phyloP scores from a whole-genome alignment of 1,284 basidiomycete species.

The Coriolopsis trogii region DNA sequence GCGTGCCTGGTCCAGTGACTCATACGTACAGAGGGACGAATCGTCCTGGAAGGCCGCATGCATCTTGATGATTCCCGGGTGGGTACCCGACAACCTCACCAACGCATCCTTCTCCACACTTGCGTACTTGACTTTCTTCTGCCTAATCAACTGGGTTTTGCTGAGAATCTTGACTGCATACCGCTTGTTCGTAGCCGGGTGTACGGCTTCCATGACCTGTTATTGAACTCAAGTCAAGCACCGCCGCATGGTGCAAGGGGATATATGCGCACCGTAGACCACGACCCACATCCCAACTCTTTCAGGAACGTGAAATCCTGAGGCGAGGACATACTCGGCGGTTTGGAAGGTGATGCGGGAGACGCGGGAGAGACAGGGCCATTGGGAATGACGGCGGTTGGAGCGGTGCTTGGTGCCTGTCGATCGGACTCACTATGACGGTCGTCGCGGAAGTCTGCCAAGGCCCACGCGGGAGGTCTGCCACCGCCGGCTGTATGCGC shows the following conservation, averaged over 20 bases:
- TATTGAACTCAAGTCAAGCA: background rate
- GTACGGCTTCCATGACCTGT: conserved; percentile 23
- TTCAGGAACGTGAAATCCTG: conserved; percentile 18
- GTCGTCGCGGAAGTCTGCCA: conserved; percentile 7
- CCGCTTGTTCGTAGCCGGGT: conserved; percentile 8
- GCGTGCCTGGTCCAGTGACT: too few relatives aligned
- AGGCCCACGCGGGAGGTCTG: conserved; percentile 6
- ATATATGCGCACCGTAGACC: conserved; percentile 17
- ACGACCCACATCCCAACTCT: conserved; percentile 22
- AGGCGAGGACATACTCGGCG: conserved; percentile 12
- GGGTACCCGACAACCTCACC: conserved; percentile 18
- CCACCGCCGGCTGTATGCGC: background rate
- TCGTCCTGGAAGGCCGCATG: conserved; percentile 23
- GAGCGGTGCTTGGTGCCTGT: conserved; percentile 7
- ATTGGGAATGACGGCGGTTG: background rate
- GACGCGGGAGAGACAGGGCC: background rate
- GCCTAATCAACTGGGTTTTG: conserved; percentile 21
- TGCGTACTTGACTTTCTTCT: conserved; percentile 25
- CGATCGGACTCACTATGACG: background rate
- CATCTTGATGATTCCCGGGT: conserved; percentile 22
- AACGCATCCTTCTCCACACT: conserved; percentile 23
- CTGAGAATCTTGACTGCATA: conserved; percentile 24
- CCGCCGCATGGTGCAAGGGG: background rate
- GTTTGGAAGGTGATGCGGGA: background rate
- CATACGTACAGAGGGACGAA: conserved; percentile 18